These are phyloP conservation scores for Fusarium napiforme DNA, from an alignment of 2,329 filamentous ascomycete species.

Conservation along the genomic window DNA sequence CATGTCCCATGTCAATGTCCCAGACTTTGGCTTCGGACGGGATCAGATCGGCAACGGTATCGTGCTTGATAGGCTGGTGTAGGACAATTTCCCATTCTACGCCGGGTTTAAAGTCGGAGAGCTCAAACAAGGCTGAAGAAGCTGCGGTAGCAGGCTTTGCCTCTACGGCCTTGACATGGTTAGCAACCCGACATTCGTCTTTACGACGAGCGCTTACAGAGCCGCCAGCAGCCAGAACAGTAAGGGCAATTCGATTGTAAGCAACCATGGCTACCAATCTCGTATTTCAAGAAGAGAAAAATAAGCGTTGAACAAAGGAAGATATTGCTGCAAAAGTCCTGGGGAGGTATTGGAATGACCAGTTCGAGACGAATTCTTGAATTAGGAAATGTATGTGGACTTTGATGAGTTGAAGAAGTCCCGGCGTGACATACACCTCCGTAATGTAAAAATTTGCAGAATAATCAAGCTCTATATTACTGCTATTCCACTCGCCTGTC, in stretches of 20 bases:
- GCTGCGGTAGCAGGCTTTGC: not conserved
- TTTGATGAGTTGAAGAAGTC: not conserved
- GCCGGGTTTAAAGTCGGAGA: constrained; percentile 43
- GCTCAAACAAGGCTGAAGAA: not conserved
- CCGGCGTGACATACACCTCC: not conserved
- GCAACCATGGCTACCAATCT: constrained; percentile 28
- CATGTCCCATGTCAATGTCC: constrained; percentile 49
- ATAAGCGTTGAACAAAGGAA: not conserved
- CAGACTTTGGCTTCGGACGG: constrained; percentile 45
- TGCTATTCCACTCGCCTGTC: not conserved
- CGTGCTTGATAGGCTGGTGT: constrained; percentile 46
- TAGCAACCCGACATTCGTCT: constrained; percentile 14
- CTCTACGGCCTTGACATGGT: constrained; percentile 4
- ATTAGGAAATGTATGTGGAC: not conserved
- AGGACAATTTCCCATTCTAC: constrained; percentile 48
- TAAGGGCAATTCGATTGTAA: constrained; percentile 23
- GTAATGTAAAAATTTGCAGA: not conserved
- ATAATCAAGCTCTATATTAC: not conserved
- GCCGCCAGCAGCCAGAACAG: constrained; percentile 25
- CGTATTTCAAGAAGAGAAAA: not conserved
- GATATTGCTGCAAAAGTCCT: not conserved
- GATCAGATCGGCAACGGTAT: constrained; percentile 39
- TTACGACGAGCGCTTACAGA: constrained; percentile 25
- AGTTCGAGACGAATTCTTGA: not conserved
- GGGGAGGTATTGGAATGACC: not conserved